Percentiles rank a stretch among this genome's conserved stretches.
phyloP scores from a whole-genome alignment of 108 stramenopile genomes.

The Pseudonitzschia delicatissima region DNA sequence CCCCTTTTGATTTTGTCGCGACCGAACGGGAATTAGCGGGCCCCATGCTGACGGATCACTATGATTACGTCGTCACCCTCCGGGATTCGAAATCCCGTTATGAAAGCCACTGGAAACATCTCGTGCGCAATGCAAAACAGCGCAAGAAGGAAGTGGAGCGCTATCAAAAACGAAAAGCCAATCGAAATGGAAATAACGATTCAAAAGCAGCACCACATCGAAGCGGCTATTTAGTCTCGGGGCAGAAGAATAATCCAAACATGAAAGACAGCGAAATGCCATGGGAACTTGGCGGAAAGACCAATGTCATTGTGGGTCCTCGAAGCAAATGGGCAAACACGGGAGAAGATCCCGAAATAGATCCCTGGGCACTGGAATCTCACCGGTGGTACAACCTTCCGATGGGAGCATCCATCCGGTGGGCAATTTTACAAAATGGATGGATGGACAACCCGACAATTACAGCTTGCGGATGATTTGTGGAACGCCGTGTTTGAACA shows the following conservation, averaged over 20 bases:
- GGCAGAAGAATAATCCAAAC: not conserved
- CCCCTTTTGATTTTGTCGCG: conserved; percentile 34
- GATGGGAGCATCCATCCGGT: not conserved
- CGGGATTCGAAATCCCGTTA: conserved; percentile 27
- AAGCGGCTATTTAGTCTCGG: not conserved
- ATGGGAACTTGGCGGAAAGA: too few relatives aligned
- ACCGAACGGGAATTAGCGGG: conserved; percentile 35
- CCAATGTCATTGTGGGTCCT: too few relatives aligned
- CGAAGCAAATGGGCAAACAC: too few relatives aligned
- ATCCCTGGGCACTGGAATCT: too few relatives aligned
- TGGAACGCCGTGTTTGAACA: conserved; percentile 21
- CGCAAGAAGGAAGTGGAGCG: not conserved
- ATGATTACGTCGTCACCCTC: conserved; percentile 35
- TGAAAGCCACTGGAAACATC: conserved; percentile 36
- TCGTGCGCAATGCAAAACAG: conserved; percentile 7
- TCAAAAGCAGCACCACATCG: too few relatives aligned
- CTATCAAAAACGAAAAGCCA: not conserved
- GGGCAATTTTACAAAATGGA: conserved; percentile 21
- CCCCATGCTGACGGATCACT: conserved; percentile 17
- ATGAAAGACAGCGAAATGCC: too few relatives aligned
- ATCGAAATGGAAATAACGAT: too few relatives aligned
- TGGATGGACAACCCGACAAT: conserved; percentile 39
- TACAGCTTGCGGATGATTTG: conserved; percentile 40
- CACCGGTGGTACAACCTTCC: too few relatives aligned
- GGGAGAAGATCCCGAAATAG: too few relatives aligned